A percentile compares a stretch with the other conserved stretches of the same genome.
Evolutionary conservation across 441 rosid genomes (phyloP).

Genomic region (Daphne laureola): DNA sequence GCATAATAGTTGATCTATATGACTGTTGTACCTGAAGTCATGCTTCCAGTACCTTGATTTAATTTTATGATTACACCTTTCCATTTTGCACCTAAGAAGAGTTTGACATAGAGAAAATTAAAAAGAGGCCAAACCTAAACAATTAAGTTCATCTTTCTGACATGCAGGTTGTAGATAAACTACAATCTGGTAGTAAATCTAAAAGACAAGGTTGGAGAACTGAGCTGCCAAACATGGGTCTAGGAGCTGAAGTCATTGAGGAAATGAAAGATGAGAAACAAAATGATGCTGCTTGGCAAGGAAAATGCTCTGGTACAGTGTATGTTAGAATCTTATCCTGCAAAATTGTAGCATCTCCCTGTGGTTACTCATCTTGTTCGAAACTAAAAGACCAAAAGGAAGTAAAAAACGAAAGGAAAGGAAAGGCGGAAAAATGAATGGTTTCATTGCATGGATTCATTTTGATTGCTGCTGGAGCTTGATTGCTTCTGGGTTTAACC

Average conservation of each 20-base stretch:
- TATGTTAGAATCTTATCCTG: conserved; percentile 43
- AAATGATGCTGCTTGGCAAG: conserved; percentile 81
- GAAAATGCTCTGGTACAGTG: conserved; percentile 99
- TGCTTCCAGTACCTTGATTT: too few relatives aligned
- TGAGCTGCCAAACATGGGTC: conserved; percentile 59
- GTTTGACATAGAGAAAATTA: too few relatives aligned
- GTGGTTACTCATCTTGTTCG: too few relatives aligned
- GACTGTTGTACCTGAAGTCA: too few relatives aligned
- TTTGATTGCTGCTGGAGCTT: conserved; percentile 16
- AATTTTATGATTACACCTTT: too few relatives aligned
- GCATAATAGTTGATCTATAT: too few relatives aligned
- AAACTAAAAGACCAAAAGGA: too few relatives aligned
- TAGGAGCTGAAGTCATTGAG: conserved; percentile 55
- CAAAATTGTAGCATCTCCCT: conserved; percentile 2
- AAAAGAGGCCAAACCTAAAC: too few relatives aligned
- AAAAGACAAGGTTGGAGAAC: conserved; percentile 55
- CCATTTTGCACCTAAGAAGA: too few relatives aligned
- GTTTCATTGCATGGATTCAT: conserved; percentile 3
- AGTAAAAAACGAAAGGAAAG: too few relatives aligned
- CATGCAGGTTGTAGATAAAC: conserved; percentile 78
- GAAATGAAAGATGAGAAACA: conserved; percentile 67
- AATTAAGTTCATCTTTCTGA: conserved; percentile 5
- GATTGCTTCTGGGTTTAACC: conserved; percentile 5
- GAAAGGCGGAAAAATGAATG: too few relatives aligned
- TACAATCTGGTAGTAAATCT: conserved; percentile 77